Evolutionary conservation across 2,329 filamentous ascomycete species (phyloP), one percentile per base, ranked within the genome.

Genomic region (Botryotinia narcissicola): DNA sequence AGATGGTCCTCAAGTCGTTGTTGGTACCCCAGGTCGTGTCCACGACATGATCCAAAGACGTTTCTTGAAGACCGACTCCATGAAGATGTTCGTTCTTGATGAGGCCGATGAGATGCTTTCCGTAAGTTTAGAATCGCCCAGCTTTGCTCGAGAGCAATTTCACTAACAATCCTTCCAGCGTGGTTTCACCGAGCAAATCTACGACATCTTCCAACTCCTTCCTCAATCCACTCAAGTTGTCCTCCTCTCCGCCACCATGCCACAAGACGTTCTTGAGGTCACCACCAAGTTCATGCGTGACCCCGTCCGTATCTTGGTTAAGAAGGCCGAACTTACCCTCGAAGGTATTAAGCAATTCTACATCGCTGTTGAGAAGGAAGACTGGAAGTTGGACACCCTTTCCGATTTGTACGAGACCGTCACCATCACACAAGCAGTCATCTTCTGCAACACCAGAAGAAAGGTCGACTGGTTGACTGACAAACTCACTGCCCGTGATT

Each of bases 321-420:
- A 99, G 93, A 97, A 97, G 91, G 95, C 97, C 83, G 96, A 99
- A 85, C 92, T 99, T 85, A 99, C 96, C 82, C 94, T 99, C 75
- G 96, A 99, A 87, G 96, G 96, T 93, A 97, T 99, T 84, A 99
- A 99, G 90, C 96, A 99, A 85, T 99, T 98, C 88, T 99, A 98
- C 88, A 98, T 99, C 86, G 96, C 96, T 75, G 96, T 99, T 75
- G 96, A 99, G 89, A 98, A 99, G 90, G 96, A 99, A 85, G 96
- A 99, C 83, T 99, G 96, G 96, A 99, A 99, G 88, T 92, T 99
- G 78, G 96, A 99, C 85, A 99, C 96, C 75, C 93, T 99, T 76
- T 98, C 93, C 81, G 96, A 99, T 86, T 87, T 99, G 80, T 99
- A 99, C 89, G 96, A 99, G 88, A 99, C 96, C 73, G 93, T 99